Percentiles rank a stretch among this genome's conserved stretches.
These are phyloP conservation scores for Malbranchea zuffiana DNA, from an alignment of 2,329 filamentous ascomycete species.

Conservation along the genomic window DNA sequence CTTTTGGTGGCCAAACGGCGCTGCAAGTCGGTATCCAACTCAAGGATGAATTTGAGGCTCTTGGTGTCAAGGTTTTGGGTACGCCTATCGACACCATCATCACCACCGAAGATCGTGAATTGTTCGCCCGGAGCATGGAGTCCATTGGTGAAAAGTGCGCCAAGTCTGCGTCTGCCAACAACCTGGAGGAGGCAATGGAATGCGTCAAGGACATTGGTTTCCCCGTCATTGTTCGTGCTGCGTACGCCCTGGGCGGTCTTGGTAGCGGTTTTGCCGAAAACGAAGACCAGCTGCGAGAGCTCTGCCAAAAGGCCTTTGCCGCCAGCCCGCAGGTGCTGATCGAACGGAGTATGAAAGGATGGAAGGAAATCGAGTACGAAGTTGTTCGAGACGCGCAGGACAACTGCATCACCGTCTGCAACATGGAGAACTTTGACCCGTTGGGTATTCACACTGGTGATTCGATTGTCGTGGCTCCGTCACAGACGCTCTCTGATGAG, in stretches of 20 bases:
- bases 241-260: conserved; percentile 87
- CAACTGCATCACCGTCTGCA: conserved; percentile 99
- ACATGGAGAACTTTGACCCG: conserved; percentile 99
- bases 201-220: conserved; percentile 87
- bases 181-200: conserved; percentile 74
- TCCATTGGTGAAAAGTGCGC: conserved; percentile 96
- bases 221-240: conserved; percentile 92
- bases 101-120: conserved; percentile 93
- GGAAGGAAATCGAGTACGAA: conserved; percentile 99
- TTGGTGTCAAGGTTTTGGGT: conserved; percentile 88
- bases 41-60: conserved; percentile 87
- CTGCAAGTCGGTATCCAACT: conserved; percentile 94
- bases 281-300: conserved; percentile 66
- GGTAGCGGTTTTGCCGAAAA: conserved; percentile 94
- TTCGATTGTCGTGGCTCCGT: conserved; percentile 94
- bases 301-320: conserved; percentile 91
- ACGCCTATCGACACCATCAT: conserved; percentile 98
- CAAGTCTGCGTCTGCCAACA: conserved; percentile 88
- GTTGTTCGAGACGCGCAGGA: conserved; percentile 90
- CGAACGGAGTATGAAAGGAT: conserved; percentile 97
- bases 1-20: conserved; percentile 94
- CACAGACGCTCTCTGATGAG: conserved; percentile 90
- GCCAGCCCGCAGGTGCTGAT: conserved; percentile 93
- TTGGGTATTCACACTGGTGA: conserved; percentile 97
- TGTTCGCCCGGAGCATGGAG: conserved; percentile 97